A percentile compares a stretch with the other conserved stretches of the same genome.
Evolutionary conservation across 2,329 filamentous ascomycete species (phyloP).

Genomic region (Colletotrichum tabaci): DNA sequence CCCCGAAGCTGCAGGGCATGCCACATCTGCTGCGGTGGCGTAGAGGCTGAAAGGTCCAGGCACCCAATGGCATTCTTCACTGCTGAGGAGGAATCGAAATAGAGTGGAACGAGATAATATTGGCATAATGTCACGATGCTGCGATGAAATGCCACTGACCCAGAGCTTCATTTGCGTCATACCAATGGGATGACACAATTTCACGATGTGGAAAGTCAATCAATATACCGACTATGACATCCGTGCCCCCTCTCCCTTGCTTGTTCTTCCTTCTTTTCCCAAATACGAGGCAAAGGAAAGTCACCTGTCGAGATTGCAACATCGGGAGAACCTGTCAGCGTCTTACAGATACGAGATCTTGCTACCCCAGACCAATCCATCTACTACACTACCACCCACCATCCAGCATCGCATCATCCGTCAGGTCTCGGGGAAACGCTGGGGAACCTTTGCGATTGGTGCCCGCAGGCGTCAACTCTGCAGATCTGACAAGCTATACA

Average conservation of each 20-base stretch:
- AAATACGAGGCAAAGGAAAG: constrained; percentile 14
- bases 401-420: neutral
- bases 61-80: neutral
- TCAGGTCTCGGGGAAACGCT: neutral
- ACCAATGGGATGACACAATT: neutral
- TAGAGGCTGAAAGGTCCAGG: constrained; percentile 10
- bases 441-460: constrained; percentile 23
- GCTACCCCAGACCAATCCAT: constrained; percentile 13
- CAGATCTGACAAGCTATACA: neutral
- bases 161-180: neutral
- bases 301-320: neutral
- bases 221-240: neutral
- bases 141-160: neutral
- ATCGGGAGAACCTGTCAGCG: constrained; percentile 8
- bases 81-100: neutral
- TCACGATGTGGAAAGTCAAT: neutral
- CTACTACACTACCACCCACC: neutral
- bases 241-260: too few species aligned
- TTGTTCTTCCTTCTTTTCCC: neutral
- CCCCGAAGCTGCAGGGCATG: neutral
- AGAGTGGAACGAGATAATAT: neutral
- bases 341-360: constrained; percentile 29
- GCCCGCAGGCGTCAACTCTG: constrained; percentile 24
- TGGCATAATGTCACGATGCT: neutral
- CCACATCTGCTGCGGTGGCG: constrained; percentile 6